Evolutionary conservation across 352 stramenopile species (phyloP).

Genomic region (Globisporangium abappressorium): DNA sequence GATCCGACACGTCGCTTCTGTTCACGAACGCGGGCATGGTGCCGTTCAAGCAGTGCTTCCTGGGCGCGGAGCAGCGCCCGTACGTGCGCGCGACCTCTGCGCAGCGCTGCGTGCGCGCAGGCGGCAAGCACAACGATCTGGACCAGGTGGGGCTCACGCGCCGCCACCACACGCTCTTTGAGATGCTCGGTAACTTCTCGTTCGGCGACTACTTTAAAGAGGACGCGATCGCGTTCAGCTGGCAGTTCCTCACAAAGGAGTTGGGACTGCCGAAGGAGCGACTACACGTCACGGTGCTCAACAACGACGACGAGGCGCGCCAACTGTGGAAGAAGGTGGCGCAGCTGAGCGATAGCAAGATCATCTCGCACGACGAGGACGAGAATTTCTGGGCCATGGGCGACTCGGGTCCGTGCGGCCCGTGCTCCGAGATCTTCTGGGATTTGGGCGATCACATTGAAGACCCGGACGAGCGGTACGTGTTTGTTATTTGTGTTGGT

Average conservation of each 20-base stretch:
- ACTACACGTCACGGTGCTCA: slow-evolving; percentile 69
- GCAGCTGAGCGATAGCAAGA: slow-evolving; percentile 46
- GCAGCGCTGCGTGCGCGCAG: slow-evolving; percentile 96
- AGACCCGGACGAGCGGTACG: slow-evolving; percentile 69
- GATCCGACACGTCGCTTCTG: slow-evolving; percentile 91
- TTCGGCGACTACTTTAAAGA: slow-evolving; percentile 99
- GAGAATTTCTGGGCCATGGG: slow-evolving; percentile 99
- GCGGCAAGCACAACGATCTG: slow-evolving; percentile 98
- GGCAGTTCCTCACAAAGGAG: slow-evolving; percentile 92
- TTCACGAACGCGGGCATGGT: slow-evolving; percentile 99
- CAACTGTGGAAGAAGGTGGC: slow-evolving; percentile 54
- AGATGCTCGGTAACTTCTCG: slow-evolving; percentile 98
- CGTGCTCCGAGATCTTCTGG: slow-evolving; percentile 95
- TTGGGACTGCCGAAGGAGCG: slow-evolving; percentile 54
- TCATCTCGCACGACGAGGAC: slow-evolving; percentile 69
- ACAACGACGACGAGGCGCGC: slow-evolving; percentile 62
- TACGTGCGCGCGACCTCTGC: slow-evolving; percentile 92
- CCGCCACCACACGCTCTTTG: slow-evolving; percentile 98
- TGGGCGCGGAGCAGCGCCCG: slow-evolving; percentile 69
- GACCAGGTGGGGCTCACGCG: slow-evolving; percentile 97
- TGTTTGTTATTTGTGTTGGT: slow-evolving; percentile 13
- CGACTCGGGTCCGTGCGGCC: slow-evolving; percentile 91
- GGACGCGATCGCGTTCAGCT: slow-evolving; percentile 93
- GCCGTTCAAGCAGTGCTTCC: slow-evolving; percentile 92
- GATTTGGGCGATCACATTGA: slow-evolving; percentile 80